Evolutionary conservation across 192 early-diverging fungal species (phyloP).

Genomic region (Gaertneriomyces sp.): DNA sequence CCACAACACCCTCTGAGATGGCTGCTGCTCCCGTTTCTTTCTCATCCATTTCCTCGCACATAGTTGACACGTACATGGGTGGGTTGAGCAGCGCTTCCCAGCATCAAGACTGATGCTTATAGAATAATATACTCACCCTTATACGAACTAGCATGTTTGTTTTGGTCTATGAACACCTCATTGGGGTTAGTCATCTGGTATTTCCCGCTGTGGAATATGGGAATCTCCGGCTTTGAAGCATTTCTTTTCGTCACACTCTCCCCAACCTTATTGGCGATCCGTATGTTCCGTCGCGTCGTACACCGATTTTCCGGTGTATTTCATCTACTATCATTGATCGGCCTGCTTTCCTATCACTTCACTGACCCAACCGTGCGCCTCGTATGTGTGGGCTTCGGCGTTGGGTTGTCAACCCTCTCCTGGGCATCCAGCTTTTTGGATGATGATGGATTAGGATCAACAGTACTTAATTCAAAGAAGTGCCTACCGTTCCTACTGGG

Average conservation of each 20-base stretch:
- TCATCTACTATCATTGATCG: conserved; percentile 21
- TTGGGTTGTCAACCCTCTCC: conserved; percentile 11
- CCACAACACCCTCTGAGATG: not conserved
- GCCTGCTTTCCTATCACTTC: conserved; percentile 12
- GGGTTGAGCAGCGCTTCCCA: not conserved
- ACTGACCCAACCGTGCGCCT: conserved; percentile 2
- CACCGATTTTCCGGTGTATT: conserved; percentile 8
- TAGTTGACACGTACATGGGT: conserved; percentile 23
- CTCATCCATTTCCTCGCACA: not conserved
- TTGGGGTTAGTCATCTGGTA: conserved; percentile 23
- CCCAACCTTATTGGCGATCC: conserved; percentile 7
- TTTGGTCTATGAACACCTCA: conserved; percentile 20
- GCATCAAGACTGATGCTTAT: not conserved
- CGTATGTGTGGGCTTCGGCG: conserved; percentile 10
- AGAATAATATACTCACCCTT: not conserved
- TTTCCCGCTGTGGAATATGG: conserved; percentile 26
- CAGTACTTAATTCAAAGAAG: not conserved
- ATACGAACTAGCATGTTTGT: conserved; percentile 5
- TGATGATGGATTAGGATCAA: conserved; percentile 5
- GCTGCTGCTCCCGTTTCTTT: not conserved
- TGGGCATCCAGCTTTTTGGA: conserved; percentile 14
- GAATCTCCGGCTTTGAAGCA: conserved; percentile 21
- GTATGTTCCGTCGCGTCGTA: conserved; percentile 6
- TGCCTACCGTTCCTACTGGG: conserved; percentile 9
- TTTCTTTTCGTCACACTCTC: conserved; percentile 20